Evolutionary conservation across 768 basidiomycete genomes (phyloP).

Genomic region (Phlebiopsis flavidoalba): DNA sequence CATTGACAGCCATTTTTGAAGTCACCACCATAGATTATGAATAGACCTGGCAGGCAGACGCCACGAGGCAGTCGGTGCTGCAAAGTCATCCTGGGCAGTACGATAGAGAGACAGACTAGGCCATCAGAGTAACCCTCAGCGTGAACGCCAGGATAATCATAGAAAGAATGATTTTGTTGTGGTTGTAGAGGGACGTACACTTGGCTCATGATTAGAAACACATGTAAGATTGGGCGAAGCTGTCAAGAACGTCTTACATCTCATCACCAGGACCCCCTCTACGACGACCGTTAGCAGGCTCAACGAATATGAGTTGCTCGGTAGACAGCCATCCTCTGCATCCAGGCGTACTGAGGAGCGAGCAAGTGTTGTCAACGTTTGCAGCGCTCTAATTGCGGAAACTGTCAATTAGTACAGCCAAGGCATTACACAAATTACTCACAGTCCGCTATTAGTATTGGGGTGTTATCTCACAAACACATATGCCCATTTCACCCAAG

Average conservation of each 20-base stretch:
- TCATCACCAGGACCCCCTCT: slow-evolving; percentile 8
- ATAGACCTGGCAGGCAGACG: slow-evolving; percentile 1
- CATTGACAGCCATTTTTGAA: neutral
- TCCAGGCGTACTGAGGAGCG: neutral
- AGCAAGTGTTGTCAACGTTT: neutral
- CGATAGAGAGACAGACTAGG: neutral
- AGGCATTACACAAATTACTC: neutral
- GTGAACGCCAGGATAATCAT: slow-evolving; percentile 3
- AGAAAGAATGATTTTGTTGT: slow-evolving; percentile 7
- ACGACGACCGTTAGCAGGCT: slow-evolving; percentile 8
- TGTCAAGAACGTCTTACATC: neutral
- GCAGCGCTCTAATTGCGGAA: neutral
- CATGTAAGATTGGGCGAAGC: neutral
- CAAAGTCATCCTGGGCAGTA: slow-evolving; percentile 7
- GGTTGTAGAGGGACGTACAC: slow-evolving; percentile 12
- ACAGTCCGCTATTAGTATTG: slow-evolving; percentile 1
- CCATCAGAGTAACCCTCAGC: slow-evolving; percentile 4
- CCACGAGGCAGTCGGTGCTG: slow-evolving; percentile 1
- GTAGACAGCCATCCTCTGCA: slow-evolving; percentile 7
- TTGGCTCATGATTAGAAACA: neutral
- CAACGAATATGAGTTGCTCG: slow-evolving; percentile 8
- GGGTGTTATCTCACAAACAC: slow-evolving; percentile 11
- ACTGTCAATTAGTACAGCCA: neutral
- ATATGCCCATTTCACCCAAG: slow-evolving; percentile 15
- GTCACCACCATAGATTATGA: slow-evolving; percentile 8